Percentiles rank a stretch among this genome's conserved stretches.
Evolutionary conservation across 2,329 filamentous ascomycete genomes (phyloP).

Genomic region (Colletotrichum musae): DNA sequence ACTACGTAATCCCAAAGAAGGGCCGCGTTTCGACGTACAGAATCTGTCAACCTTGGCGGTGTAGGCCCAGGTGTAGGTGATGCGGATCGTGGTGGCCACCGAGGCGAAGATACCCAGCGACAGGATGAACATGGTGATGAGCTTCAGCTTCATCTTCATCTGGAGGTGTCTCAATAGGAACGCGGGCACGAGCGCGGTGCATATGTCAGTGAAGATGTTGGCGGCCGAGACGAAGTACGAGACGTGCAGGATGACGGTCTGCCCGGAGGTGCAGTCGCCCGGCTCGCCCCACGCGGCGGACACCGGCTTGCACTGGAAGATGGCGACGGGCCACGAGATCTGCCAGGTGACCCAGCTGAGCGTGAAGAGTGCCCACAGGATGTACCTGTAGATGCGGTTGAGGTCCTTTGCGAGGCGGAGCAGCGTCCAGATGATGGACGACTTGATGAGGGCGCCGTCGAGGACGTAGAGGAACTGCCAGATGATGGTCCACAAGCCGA

Average conservation of each 20-base stretch:
- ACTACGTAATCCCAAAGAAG: no score
- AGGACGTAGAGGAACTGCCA: conserved; percentile 43
- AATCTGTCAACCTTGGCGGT: neutral
- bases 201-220: conserved; percentile 1
- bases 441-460: conserved; percentile 40
- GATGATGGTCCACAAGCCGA: conserved; percentile 17
- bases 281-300: conserved; percentile 37
- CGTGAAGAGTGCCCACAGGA: conserved; percentile 36
- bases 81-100: conserved; percentile 42
- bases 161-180: neutral
- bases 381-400: conserved; percentile 26
- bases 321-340: conserved; percentile 31
- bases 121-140: neutral
- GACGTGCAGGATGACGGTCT: conserved; percentile 29
- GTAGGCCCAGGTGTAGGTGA: conserved; percentile 43
- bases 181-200: neutral
- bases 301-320: conserved; percentile 42
- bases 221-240: conserved; percentile 41
- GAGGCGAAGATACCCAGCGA: conserved; percentile 33
- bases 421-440: conserved; percentile 41
- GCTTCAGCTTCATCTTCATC: neutral
- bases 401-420: conserved; percentile 35
- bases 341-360: conserved; percentile 26
- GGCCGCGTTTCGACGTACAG: neutral
- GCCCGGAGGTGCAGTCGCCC: conserved; percentile 15